Evolutionary conservation across 176 grass and related monocot genomes (phyloP).

Genomic region (Phyllostachys edulis): DNA sequence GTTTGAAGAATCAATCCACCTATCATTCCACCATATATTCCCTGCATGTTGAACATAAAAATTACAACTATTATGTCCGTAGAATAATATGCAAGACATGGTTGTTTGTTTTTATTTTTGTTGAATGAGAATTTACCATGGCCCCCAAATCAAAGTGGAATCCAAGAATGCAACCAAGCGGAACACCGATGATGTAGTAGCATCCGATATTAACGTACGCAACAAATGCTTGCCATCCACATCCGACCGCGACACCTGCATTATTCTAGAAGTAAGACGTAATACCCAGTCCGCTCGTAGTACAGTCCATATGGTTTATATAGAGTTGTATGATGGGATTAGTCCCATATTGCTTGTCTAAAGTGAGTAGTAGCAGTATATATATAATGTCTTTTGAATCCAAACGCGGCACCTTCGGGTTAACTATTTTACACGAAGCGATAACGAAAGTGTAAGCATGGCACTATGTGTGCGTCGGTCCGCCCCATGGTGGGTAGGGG

Average conservation of each 20-base stretch:
- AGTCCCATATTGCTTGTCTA: no score
- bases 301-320: no score
- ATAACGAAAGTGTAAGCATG: no score
- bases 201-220: conserved; percentile 68
- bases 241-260: conserved; percentile 62
- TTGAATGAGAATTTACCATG: conserved; percentile 15
- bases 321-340: no score
- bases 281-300: no score
- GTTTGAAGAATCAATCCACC: conserved; percentile 23
- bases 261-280: neutral
- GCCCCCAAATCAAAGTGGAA: conserved; percentile 57
- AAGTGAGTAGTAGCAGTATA: no score
- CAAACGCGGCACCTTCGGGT: no score
- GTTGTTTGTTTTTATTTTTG: neutral
- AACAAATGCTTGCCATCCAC: conserved; percentile 72
- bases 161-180: conserved; percentile 46
- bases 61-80: neutral
- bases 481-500: no score
- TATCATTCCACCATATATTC: conserved; percentile 41
- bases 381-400: no score
- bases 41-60: neutral
- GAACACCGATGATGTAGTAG: conserved; percentile 62
- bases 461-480: no score
- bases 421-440: no score
- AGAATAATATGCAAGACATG: neutral